Percentiles rank a stretch among this genome's conserved stretches.
phyloP scores from a whole-genome alignment of 768 basidiomycete species.

The Lactarius tabidus region DNA sequence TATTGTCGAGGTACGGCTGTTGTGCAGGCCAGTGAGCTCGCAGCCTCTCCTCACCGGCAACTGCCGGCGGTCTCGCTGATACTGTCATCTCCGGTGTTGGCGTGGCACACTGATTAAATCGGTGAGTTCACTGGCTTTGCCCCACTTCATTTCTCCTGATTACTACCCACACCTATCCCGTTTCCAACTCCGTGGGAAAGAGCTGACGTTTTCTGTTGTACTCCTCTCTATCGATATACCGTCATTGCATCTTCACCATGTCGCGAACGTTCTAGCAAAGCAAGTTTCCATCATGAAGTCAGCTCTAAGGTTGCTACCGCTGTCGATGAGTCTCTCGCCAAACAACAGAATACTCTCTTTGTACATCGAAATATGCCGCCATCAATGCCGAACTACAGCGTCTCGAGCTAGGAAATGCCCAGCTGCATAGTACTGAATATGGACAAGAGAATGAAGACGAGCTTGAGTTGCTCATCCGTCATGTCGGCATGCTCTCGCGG shows the following conservation, averaged over 20 bases:
- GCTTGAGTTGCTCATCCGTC: slow-evolving; percentile 66
- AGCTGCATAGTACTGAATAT: slow-evolving; percentile 1
- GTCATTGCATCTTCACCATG: slow-evolving; percentile 59
- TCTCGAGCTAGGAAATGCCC: slow-evolving; percentile 34
- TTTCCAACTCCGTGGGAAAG: background rate
- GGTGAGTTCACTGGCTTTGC: too few relatives aligned
- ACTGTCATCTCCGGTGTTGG: slow-evolving; percentile 62
- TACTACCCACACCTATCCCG: background rate
- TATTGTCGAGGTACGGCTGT: too few relatives aligned
- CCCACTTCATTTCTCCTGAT: background rate
- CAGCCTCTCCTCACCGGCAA: too few relatives aligned
- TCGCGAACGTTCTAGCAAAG: slow-evolving; percentile 68
- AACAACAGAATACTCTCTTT: slow-evolving; percentile 86
- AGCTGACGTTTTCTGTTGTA: slow-evolving; percentile 36
- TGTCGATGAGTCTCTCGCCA: slow-evolving; percentile 78
- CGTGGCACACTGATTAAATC: slow-evolving; percentile 68
- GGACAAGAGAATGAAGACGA: slow-evolving; percentile 64
- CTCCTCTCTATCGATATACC: slow-evolving; percentile 58
- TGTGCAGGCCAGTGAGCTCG: too few relatives aligned
- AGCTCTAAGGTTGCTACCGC: slow-evolving; percentile 75
- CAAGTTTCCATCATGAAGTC: slow-evolving; percentile 73
- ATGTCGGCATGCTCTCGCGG: slow-evolving; percentile 69
- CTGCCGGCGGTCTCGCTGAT: slow-evolving; percentile 67
- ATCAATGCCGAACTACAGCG: slow-evolving; percentile 72
- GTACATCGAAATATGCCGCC: slow-evolving; percentile 74